Conservation (phyloP, 2,329 filamentous ascomycete genomes). For the Westerdykella aurantiaca region DNA sequence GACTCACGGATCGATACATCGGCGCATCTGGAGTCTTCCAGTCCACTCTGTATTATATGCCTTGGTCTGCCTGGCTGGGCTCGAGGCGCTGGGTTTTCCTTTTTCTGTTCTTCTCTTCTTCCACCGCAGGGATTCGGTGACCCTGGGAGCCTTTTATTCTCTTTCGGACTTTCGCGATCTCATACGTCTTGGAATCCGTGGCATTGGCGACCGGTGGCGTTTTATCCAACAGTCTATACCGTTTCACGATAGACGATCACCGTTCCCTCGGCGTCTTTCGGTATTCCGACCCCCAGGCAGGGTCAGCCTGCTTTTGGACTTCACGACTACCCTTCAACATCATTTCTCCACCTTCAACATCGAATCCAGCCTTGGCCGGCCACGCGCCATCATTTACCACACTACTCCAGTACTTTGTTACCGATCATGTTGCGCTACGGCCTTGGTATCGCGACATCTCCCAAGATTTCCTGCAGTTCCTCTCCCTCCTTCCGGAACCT, state of each 20-base stretch:
- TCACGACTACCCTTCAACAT: conserved; percentile 3
- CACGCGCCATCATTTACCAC: conserved; percentile 1
- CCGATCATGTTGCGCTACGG: conserved; percentile 2
- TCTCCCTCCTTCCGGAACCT: conserved; percentile 19
- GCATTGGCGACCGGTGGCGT: neutral
- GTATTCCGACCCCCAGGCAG: conserved; percentile 5
- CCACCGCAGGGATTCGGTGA: neutral
- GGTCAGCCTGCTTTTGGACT: conserved; percentile 4
- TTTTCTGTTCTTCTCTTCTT: conserved; percentile 10
- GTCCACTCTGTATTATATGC: conserved; percentile 35
- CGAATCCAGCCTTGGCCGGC: neutral
- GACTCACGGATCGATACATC: conserved; percentile 29
- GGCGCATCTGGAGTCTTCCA: conserved; percentile 31
- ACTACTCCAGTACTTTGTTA: conserved; percentile 1
- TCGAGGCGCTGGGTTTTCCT: conserved; percentile 11
- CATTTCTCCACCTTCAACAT: conserved; percentile 1
- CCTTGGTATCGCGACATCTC: conserved; percentile 4
- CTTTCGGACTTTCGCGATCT: no score
- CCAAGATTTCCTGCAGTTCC: conserved; percentile 11
- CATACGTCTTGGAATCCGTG: no score
- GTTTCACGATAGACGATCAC: conserved; percentile 7
- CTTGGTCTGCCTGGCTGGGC: conserved; percentile 26
- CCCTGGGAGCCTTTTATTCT: no score
- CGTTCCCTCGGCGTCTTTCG: conserved; percentile 6
- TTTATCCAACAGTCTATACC: conserved; percentile 21